Evolutionary conservation across 1,139 yeast genomes (phyloP), one percentile per base, ranked within the genome.

Genomic region (Taiozyma onychis): DNA sequence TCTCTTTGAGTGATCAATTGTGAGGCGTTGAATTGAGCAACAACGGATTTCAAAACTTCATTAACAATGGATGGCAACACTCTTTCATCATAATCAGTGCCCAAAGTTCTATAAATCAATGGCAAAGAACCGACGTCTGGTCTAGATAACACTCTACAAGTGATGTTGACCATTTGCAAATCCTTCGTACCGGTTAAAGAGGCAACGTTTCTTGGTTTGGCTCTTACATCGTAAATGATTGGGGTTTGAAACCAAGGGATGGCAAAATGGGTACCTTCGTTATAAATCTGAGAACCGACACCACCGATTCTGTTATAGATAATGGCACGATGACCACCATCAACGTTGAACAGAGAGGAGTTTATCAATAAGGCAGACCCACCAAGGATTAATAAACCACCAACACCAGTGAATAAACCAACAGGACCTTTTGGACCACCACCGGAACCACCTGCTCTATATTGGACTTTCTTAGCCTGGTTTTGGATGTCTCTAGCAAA

Each of bases 261-360:
- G 50, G 90, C 83, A 59, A 93, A 77, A 69, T 93, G 99, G 3
- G 99, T 93, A 60, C 99, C 99, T 75, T 93, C 99, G 46, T 81
- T 82, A 67, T 85, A 89, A 57, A 93, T 89, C 54, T 76, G 77
- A n/a, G 91, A 83, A 65, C 84, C 88, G 48, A 93, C 84, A 67
- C 99, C 99, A 48, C 82, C 79, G 44, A 90, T 52, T 66, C 99
- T 83, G 37, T 96, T 89, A 70, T 93, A 93, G 43, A 93, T 80
- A 63, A 93, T 90, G 30, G 97, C 99, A 67, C 99, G 80, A 71
- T 93, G 98, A 70, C 99, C 99, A 80, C 99, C 99, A 68, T 93
- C 98, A 53, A 93, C 99, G 52, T 90, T 91, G 74, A 89, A 91
- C 51, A 91, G 77, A 2, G 97, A 83, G 54, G 87, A 80, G 63